Evolutionary conservation across 176 grass and related monocot species (phyloP), one percentile per base, ranked within the genome.

Genomic region (Hordeum vulgare): DNA sequence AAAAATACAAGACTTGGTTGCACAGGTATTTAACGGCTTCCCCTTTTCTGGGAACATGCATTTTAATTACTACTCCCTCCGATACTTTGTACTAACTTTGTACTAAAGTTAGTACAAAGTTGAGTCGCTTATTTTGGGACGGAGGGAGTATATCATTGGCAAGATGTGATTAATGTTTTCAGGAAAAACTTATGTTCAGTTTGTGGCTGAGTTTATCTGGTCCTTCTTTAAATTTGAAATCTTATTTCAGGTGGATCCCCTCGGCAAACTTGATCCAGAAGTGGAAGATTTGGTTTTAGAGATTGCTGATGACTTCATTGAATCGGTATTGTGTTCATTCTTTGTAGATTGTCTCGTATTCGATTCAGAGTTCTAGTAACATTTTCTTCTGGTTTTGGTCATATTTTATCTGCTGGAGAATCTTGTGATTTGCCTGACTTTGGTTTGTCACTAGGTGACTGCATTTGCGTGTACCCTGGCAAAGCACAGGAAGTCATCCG

Each of bases 1-100:
- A 79, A 99, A 96, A 87, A 99, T 99, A 86, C 93, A 83, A 81
- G 97, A 99, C 83, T 84, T 99, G 51, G 93, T 96, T 87, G 65
- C 91, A 47, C 97, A 99, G 91, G 96, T 98, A 80, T 68, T 75
- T 51, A 51, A 51, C 47, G 33, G 68, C 72, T 27, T 73, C 54
- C 41, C 23, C 60, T 65, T 61, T 60, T 70, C 18, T 74, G 17
- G 11, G 34, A 74, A 28, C 17, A 57, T 77, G 64, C 72, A 10
- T 26, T 77, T 83, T 65, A 60, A 60, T n/a, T n/a, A n/a, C n/a
- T n/a, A n/a, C n/a, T n/a, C n/a, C n/a, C n/a, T n/a, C n/a, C n/a
- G n/a, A n/a, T n/a, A n/a, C n/a, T n/a, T n/a, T n/a, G n/a, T n/a
- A n/a, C n/a, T n/a, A n/a, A n/a, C n/a, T n/a, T n/a, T n/a, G n/a